Evolutionary conservation across 257 asterid genomes (phyloP).

Genomic region (Penstemon barbatus): DNA sequence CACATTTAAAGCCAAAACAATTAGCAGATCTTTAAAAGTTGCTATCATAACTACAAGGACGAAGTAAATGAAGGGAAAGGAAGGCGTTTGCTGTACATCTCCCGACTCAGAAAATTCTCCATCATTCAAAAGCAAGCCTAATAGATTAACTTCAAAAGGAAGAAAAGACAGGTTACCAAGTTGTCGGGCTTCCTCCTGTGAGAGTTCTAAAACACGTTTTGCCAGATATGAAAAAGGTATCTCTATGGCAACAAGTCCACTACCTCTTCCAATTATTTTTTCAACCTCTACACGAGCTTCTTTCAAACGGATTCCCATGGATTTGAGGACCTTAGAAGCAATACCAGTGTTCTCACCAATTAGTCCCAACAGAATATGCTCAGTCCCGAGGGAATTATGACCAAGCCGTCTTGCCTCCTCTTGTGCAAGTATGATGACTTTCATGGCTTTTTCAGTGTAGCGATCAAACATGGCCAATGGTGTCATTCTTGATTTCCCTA

Average conservation of each 20-base stretch:
- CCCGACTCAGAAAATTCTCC: background rate
- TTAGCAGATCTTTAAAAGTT: too few species aligned
- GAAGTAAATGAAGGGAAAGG: background rate
- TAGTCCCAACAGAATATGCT: slow-evolving; percentile 90
- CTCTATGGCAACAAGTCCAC: slow-evolving; percentile 98
- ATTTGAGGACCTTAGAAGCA: slow-evolving; percentile 97
- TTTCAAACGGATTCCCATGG: slow-evolving; percentile 94
- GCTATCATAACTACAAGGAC: background rate
- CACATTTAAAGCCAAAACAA: background rate
- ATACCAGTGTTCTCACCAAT: slow-evolving; percentile 99
- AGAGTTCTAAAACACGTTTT: slow-evolving; percentile 90
- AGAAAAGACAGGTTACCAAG: slow-evolving; percentile 56
- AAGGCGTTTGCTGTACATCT: background rate
- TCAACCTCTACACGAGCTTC: slow-evolving; percentile 99
- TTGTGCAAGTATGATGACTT: slow-evolving; percentile 97
- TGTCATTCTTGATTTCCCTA: slow-evolving; percentile 45
- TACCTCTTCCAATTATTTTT: slow-evolving; percentile 94
- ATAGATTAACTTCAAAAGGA: background rate
- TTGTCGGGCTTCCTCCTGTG: slow-evolving; percentile 97
- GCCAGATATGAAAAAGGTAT: slow-evolving; percentile 99
- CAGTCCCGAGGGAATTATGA: slow-evolving; percentile 93
- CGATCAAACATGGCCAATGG: slow-evolving; percentile 97
- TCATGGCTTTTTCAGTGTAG: slow-evolving; percentile 93
- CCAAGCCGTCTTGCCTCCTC: slow-evolving; percentile 99
- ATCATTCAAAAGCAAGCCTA: background rate